phyloP scores from a whole-genome alignment of 208 protist species.

The Acanthamoeba polyphaga region DNA sequence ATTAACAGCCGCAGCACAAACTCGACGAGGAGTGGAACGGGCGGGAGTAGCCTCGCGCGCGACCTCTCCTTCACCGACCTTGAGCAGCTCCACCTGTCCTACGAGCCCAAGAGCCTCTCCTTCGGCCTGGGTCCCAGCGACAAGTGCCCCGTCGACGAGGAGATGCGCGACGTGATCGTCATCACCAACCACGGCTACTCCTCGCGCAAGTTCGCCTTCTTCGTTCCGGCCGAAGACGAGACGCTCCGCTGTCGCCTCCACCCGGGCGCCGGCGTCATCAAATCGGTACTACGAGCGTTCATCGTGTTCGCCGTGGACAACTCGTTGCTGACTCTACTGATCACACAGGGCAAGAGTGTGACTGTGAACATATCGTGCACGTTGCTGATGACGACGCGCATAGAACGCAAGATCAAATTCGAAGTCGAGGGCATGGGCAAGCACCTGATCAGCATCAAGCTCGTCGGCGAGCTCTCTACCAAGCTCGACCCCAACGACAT shows the following conservation, averaged over 20 bases:
- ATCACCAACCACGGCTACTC: constrained; percentile 56
- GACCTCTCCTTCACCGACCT: constrained; percentile 67
- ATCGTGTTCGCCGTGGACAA: background rate
- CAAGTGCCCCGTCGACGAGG: constrained; percentile 70
- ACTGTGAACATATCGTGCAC: constrained; percentile 20
- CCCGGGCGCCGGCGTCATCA: constrained; percentile 36
- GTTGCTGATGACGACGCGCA: constrained; percentile 51
- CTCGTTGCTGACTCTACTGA: background rate
- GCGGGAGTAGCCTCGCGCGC: background rate
- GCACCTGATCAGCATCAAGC: constrained; percentile 49
- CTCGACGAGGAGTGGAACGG: background rate
- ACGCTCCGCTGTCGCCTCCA: constrained; percentile 14
- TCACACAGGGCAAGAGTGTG: constrained; percentile 27
- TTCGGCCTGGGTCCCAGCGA: constrained; percentile 37
- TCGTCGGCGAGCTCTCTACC: constrained; percentile 36
- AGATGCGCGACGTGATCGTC: constrained; percentile 47
- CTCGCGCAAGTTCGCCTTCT: constrained; percentile 68
- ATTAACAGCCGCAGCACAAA: background rate
- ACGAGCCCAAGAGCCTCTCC: constrained; percentile 42
- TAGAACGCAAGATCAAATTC: constrained; percentile 64
- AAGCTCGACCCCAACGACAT: constrained; percentile 71
- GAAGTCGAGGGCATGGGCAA: constrained; percentile 68
- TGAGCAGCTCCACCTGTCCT: constrained; percentile 53
- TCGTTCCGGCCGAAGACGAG: constrained; percentile 64
- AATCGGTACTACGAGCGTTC: background rate